Evolutionary conservation across 306 rosid genomes (phyloP).

Genomic region (Rosa lucieae): DNA sequence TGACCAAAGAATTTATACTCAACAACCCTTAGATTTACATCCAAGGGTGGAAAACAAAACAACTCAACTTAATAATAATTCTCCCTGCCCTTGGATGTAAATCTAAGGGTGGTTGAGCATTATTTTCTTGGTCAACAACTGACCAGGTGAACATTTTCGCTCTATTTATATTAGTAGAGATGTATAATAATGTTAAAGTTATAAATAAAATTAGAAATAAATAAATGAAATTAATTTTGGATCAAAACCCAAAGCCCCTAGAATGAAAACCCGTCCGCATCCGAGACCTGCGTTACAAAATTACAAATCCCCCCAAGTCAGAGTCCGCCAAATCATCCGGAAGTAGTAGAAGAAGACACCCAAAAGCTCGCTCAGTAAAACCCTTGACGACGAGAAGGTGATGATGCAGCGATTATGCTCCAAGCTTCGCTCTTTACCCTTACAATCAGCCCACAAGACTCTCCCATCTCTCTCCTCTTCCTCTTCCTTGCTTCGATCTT

Average conservation of each 20-base stretch:
- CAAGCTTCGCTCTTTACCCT: conserved; percentile 55
- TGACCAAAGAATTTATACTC: too few species aligned
- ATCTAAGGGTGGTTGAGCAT: too few species aligned
- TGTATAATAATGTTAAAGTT: too few species aligned
- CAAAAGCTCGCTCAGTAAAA: background rate
- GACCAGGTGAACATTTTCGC: too few species aligned
- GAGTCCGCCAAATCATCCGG: background rate
- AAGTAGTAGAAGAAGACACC: background rate
- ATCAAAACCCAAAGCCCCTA: background rate
- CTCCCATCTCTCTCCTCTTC: conserved; percentile 25
- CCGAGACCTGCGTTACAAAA: background rate
- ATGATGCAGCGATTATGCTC: conserved; percentile 58
- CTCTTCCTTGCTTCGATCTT: conserved; percentile 47
- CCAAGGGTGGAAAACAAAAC: too few species aligned
- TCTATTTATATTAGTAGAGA: too few species aligned
- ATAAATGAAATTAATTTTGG: too few species aligned
- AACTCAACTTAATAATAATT: too few species aligned
- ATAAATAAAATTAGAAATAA: too few species aligned
- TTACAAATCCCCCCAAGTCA: background rate
- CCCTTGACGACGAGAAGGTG: conserved; percentile 11
- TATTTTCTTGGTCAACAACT: too few species aligned
- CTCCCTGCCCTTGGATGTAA: too few species aligned
- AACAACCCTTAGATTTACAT: too few species aligned
- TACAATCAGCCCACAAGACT: conserved; percentile 34
- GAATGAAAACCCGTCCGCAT: background rate